These are phyloP conservation scores for Stemphylium beticola DNA, from an alignment of 2,329 filamentous ascomycete species.

Conservation along the genomic window DNA sequence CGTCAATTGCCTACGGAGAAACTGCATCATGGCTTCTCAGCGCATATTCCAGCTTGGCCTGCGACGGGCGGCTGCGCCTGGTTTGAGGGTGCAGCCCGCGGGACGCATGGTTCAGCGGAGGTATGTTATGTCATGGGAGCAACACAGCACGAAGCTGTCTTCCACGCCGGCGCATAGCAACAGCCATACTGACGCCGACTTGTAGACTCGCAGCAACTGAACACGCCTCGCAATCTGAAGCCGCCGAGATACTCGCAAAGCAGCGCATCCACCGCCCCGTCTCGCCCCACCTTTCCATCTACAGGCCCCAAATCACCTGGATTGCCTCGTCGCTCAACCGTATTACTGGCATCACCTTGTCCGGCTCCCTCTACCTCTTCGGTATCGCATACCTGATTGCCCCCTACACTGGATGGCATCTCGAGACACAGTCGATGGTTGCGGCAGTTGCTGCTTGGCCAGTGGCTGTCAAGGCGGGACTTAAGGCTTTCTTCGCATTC, in stretches of 20 bases:
- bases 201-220: conserved; percentile 61
- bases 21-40: conserved; percentile 51
- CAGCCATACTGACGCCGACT: conserved; percentile 15
- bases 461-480: conserved; percentile 61
- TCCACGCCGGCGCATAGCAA: background rate
- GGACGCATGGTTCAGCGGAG: conserved; percentile 55
- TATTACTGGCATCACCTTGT: conserved; percentile 78
- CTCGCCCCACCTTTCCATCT: conserved; percentile 84
- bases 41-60: conserved; percentile 54
- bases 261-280: conserved; percentile 85
- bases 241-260: conserved; percentile 71
- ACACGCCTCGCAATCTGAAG: conserved; percentile 62
- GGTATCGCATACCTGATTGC: conserved; percentile 80
- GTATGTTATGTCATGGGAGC: conserved; percentile 45
- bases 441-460: conserved; percentile 69
- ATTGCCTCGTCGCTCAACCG: conserved; percentile 78
- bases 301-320: conserved; percentile 86
- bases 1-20: conserved; percentile 20
- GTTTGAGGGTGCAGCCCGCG: conserved; percentile 48
- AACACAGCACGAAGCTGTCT: conserved; percentile 9
- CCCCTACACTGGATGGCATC: conserved; percentile 74
- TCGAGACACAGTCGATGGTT: conserved; percentile 68
- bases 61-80: conserved; percentile 51
- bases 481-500: conserved; percentile 66
- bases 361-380: conserved; percentile 79